Percentiles rank a stretch among this genome's conserved stretches.
Conservation (phyloP, 179 eudicot species). For the Drosera spatulata region DNA sequence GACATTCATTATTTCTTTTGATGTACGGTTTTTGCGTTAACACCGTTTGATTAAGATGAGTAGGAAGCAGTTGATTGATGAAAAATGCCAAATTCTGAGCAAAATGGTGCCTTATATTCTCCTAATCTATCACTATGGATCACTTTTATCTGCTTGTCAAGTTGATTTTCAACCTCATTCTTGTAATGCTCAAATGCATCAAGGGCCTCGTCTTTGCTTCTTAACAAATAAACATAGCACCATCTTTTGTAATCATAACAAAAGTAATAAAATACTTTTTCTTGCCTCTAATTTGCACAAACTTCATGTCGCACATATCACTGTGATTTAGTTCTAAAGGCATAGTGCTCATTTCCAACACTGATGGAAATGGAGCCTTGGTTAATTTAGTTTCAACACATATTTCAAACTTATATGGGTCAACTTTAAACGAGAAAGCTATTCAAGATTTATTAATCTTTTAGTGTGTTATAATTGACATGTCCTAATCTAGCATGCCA, state of each 20-base stretch:
- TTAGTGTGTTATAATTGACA: background rate
- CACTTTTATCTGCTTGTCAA: background rate
- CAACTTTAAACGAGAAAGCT: too few relatives aligned
- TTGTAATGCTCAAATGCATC: background rate
- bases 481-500: conserved; percentile 8
- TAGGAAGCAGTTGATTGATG: background rate
- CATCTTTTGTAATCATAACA: background rate
- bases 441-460: background rate
- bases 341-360: background rate
- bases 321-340: too few relatives aligned
- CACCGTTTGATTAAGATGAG: background rate
- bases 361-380: background rate
- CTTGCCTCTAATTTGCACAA: background rate
- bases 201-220: background rate
- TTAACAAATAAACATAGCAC: conserved; percentile 1
- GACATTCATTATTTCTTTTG: background rate
- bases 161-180: conserved; percentile 8
- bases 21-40: background rate
- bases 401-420: background rate
- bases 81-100: background rate
- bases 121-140: conserved; percentile 1
- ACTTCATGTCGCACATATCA: background rate
- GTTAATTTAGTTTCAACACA: background rate
- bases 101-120: background rate
- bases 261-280: conserved; percentile 1